phyloP scores from a whole-genome alignment of 306 rosid species.

The Ormosia emarginata region DNA sequence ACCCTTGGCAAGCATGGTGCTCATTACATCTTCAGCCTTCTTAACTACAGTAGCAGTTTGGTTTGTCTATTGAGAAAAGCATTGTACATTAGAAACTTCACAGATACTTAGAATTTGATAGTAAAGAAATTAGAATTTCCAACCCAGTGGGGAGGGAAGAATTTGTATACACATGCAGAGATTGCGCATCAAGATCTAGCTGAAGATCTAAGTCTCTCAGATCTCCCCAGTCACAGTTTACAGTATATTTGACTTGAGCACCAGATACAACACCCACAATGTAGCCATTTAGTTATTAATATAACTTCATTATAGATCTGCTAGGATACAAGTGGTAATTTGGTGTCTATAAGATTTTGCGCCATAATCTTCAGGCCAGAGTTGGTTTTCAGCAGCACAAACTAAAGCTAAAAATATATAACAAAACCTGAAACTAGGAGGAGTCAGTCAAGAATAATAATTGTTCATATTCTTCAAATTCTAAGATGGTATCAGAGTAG shows the following conservation, averaged over 20 bases:
- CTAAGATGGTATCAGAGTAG: too few species aligned
- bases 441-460: neutral
- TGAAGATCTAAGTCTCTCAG: neutral
- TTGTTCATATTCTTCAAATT: too few species aligned
- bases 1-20: constrained; percentile 81
- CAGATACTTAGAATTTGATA: constrained; percentile 8
- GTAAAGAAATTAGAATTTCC: constrained; percentile 1
- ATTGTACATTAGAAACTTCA: constrained; percentile 14
- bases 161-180: neutral
- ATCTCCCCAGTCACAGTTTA: neutral
- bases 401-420: neutral
- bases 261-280: neutral
- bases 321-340: neutral
- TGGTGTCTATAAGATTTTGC: neutral
- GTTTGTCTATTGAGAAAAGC: constrained; percentile 35
- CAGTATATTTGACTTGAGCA: neutral
- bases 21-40: constrained; percentile 76
- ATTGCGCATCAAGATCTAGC: neutral
- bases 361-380: neutral
- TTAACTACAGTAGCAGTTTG: constrained; percentile 40
- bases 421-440: neutral
- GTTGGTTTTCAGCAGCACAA: neutral
- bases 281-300: neutral
- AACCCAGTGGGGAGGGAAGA: constrained; percentile 23
- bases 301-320: neutral